Percentiles rank a stretch among this genome's conserved stretches.
Evolutionary conservation across 2,329 filamentous ascomycete genomes (phyloP).

Genomic region (Beauveria medogensis): DNA sequence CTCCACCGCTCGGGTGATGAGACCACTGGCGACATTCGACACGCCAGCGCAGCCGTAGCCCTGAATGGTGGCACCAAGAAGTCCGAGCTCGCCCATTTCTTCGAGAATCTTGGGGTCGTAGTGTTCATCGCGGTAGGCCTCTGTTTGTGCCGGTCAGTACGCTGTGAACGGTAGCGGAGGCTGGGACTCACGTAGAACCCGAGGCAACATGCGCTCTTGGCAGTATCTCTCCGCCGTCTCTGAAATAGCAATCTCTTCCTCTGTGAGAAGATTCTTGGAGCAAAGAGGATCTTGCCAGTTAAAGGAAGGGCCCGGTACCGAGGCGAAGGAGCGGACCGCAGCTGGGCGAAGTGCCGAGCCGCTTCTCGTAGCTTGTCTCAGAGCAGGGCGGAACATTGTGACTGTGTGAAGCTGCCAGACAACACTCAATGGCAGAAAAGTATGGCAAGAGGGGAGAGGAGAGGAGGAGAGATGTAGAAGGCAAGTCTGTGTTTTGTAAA

Average conservation of each 20-base stretch:
- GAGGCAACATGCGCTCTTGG: conserved; percentile 77
- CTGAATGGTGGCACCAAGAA: conserved; percentile 76
- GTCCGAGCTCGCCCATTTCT: conserved; percentile 89
- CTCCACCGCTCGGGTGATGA: conserved; percentile 87
- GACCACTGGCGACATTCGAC: conserved; percentile 77
- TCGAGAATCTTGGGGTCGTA: conserved; percentile 79
- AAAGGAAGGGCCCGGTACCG: conserved; percentile 42
- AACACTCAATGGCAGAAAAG: background rate
- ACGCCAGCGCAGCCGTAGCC: conserved; percentile 85
- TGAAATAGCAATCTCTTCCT: conserved; percentile 83
- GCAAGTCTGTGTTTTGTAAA: conserved; percentile 4
- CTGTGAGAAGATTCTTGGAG: conserved; percentile 67
- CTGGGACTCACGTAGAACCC: conserved; percentile 64
- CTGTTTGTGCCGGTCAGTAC: conserved; percentile 32
- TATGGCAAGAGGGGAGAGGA: background rate
- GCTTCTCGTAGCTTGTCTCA: conserved; percentile 14
- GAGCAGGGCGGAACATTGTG: conserved; percentile 15
- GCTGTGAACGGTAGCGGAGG: no score
- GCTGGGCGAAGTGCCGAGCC: conserved; percentile 10
- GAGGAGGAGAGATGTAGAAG: background rate
- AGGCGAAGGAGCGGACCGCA: conserved; percentile 27
- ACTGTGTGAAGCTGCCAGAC: background rate
- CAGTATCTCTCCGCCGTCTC: conserved; percentile 92
- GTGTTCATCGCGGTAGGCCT: conserved; percentile 76
- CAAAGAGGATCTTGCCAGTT: conserved; percentile 89